Evolutionary conservation across 2,329 filamentous ascomycete genomes (phyloP).

Genomic region (Neofusicoccum ribis): DNA sequence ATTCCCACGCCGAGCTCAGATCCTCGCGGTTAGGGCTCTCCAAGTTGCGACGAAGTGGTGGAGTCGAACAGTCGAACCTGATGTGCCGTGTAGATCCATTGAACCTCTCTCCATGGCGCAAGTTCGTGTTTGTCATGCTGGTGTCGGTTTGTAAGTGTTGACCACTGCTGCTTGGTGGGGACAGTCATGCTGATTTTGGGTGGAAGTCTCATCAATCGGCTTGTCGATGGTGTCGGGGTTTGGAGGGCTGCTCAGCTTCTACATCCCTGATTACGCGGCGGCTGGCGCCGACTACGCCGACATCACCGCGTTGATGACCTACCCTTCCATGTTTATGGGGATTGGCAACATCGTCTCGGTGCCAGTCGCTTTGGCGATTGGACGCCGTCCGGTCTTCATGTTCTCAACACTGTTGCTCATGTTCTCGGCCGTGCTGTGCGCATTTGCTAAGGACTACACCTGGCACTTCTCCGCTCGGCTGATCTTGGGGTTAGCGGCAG

Average conservation of each 20-base stretch:
- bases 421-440: slow-evolving; percentile 20
- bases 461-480: slow-evolving; percentile 42
- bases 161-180: too few relatives aligned
- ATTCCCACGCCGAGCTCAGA: slow-evolving; percentile 33
- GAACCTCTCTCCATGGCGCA: slow-evolving; percentile 31
- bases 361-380: slow-evolving; percentile 27
- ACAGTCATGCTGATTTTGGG: background rate
- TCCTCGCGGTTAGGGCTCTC: slow-evolving; percentile 26
- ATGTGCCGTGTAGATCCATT: slow-evolving; percentile 30
- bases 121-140: slow-evolving; percentile 31
- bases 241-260: slow-evolving; percentile 44
- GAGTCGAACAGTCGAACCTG: slow-evolving; percentile 15
- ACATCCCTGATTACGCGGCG: slow-evolving; percentile 42
- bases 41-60: background rate
- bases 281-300: slow-evolving; percentile 40
- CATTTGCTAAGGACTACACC: slow-evolving; percentile 23
- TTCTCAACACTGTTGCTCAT: slow-evolving; percentile 23
- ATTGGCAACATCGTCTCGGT: slow-evolving; percentile 27
- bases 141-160: slow-evolving; percentile 29
- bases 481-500: slow-evolving; percentile 43
- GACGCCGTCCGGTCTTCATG: slow-evolving; percentile 27
- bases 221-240: slow-evolving; percentile 44
- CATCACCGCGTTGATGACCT: slow-evolving; percentile 38
- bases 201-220: slow-evolving; percentile 41
- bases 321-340: slow-evolving; percentile 31